Base-by-base conservation (phyloP, 2,329 filamentous ascomycete species). In the Diaporthe helianthi region DNA sequence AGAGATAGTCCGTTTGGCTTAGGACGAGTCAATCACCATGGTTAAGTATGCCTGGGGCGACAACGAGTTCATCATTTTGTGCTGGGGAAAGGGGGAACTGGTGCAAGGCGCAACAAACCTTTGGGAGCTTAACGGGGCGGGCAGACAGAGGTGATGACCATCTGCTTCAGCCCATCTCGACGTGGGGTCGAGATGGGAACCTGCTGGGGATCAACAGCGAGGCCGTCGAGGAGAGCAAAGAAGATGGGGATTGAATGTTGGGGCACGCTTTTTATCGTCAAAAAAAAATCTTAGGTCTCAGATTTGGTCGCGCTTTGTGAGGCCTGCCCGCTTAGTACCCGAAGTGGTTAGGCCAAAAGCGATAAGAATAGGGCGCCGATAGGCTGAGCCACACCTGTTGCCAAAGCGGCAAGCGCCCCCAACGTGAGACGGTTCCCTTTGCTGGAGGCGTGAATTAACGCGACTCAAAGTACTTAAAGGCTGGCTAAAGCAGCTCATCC, bases 41-140 rank as follows among this genome's bases (percentile, higher is more conserved):
- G 75, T 76, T 78, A 74, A 71, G 81, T 87, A 85, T 83, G 85
- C 84, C 85, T 86, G 85, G 85, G 85, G 85, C 85, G 85, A 87
- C 85, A 79, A 72, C 85, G 78, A 80, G 78, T 80, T 87, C 85
- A 87, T 87, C 85, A 87, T 83, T 69, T 65, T 24, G 58, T 44
- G 74, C 74, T 49, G 58, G 65, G 65, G 52, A 33, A 47, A 15
- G 12, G 49, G 61, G 41, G 41, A 61, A 70, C 8, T 63, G 69
- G 67, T 29, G 58, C 61, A 44, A 65, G 67, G 41, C 41, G 9
- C 7, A 33, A 68, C 71, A 68, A 68, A 72, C 71, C 69, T 72
- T 68, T 63, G 65, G 22, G 44, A 24, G 22, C 52, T 24, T 51
- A 29, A 41, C 17, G 19, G 22, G 63, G 24, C 19, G 29, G 49